Evolutionary conservation across 1,284 basidiomycete species (phyloP).

Genomic region (Ceratobasidium sp.): DNA sequence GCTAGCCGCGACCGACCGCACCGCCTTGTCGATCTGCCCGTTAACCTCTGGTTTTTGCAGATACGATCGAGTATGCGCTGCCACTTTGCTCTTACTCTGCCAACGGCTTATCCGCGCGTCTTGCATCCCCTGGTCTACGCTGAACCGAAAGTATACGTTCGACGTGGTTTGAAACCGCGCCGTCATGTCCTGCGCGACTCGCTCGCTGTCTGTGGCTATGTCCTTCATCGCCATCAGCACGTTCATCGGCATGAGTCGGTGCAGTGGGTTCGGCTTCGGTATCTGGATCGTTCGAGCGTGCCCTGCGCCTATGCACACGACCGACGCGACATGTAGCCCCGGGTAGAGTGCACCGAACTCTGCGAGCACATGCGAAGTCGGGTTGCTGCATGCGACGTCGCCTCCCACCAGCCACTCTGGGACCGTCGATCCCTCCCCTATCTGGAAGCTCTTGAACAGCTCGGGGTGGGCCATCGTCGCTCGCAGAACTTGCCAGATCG

Average conservation of each 20-base stretch:
- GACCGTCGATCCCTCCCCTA: background rate
- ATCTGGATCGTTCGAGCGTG: slow-evolving; percentile 13
- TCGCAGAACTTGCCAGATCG: slow-evolving; percentile 15
- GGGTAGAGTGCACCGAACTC: slow-evolving; percentile 1
- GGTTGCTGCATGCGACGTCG: slow-evolving; percentile 14
- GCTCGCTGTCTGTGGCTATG: slow-evolving; percentile 8
- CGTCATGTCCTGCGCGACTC: slow-evolving; percentile 29
- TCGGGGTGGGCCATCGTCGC: slow-evolving; percentile 15
- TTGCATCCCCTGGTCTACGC: slow-evolving; percentile 19
- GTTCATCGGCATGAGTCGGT: background rate
- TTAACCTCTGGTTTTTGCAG: background rate
- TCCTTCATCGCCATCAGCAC: background rate
- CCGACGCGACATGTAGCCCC: background rate
- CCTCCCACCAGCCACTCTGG: slow-evolving; percentile 4
- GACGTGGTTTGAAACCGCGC: background rate
- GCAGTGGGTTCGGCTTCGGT: background rate
- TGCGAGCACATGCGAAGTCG: background rate
- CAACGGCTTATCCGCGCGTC: background rate
- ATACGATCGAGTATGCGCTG: slow-evolving; percentile 1
- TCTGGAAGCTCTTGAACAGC: slow-evolving; percentile 11
- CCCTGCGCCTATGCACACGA: slow-evolving; percentile 14
- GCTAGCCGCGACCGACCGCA: background rate
- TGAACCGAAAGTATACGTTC: slow-evolving; percentile 11
- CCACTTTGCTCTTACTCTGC: background rate
- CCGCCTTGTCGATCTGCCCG: background rate